Evolutionary conservation across 768 basidiomycete species (phyloP), one percentile per base, ranked within the genome.

Genomic region (Kwoniella shandongensis): DNA sequence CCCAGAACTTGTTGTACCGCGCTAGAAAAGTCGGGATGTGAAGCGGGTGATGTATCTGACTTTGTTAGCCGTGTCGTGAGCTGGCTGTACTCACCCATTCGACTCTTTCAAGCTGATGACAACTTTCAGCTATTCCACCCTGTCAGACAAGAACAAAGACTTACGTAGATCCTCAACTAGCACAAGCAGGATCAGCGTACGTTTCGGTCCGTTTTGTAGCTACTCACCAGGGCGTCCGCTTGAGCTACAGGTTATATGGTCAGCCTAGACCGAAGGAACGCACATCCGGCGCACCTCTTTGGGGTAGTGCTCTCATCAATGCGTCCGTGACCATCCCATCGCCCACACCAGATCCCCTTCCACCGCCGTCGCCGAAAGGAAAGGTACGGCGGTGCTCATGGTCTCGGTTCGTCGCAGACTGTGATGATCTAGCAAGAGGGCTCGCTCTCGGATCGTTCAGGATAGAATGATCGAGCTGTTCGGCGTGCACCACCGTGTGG

Each of bases 1-100:
- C 26, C 41, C 48, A 61, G 44, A 61, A 61, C 15, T 47, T 36
- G 26, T 61, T 61, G 54, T 61, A 61, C 30, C 55, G 59, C 23
- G 53, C 47, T 8, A 61, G 44, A 23, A 61, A 61, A 36, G 59
- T 55, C 2, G 59, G 59, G 5, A 56, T 46, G 44, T 56, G 54
- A 8, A 56, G 39, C 17, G 54, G 54, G 27, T 56, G 54, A 20
- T 56, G 54, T 15, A 56, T 56, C 54, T 56, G 20, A 4, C 17
- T 20, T 18, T 45, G n/a, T 23, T 15, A 25, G 22, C 26, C 26
- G 29, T 32, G 27, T 23, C 15, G 27, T 35, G 47, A 20, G 18
- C n/a, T 6, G n/a, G 7, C 18, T 23, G 6, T 15, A 56, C 54
- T 25, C 29, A 56, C 54, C 54, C 54, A 56, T 56, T 56, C 54